Evolutionary conservation across 208 protist species (phyloP).

Genomic region (Leishmania arabica): DNA sequence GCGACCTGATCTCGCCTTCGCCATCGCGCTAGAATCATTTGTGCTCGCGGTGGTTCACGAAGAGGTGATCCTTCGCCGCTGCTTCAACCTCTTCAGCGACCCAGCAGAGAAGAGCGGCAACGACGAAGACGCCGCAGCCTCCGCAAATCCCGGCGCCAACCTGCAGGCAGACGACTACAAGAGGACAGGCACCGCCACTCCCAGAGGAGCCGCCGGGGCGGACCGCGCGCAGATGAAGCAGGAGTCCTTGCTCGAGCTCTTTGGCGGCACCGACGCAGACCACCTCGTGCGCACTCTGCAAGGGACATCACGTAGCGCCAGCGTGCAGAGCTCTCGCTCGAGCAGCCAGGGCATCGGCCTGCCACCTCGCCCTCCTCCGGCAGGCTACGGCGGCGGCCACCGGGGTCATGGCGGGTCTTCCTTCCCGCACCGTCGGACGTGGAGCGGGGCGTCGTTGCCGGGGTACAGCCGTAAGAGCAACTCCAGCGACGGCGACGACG

Average conservation of each 20-base stretch:
- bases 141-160: background rate
- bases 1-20: constrained; percentile 77
- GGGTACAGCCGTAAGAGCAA: constrained; percentile 13
- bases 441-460: constrained; percentile 25
- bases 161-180: background rate
- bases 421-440: constrained; percentile 29
- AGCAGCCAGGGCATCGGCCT: constrained; percentile 35
- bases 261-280: constrained; percentile 52
- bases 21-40: constrained; percentile 72
- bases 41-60: constrained; percentile 68
- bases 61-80: constrained; percentile 60
- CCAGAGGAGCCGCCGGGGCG: background rate
- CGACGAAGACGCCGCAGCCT: constrained; percentile 3
- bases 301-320: constrained; percentile 19
- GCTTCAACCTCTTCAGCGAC: constrained; percentile 57
- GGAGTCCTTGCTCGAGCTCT: constrained; percentile 77
- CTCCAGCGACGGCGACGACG: constrained; percentile 24
- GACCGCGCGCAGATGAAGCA: constrained; percentile 39
- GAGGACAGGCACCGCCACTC: background rate
- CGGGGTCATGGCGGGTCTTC: constrained; percentile 1
- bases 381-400: constrained; percentile 11
- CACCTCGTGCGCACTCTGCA: constrained; percentile 28
- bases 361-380: constrained; percentile 27
- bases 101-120: constrained; percentile 9
- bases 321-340: constrained; percentile 22